A percentile compares a stretch with the other conserved stretches of the same genome.
phyloP scores from a whole-genome alignment of 257 asterid species.

The Apocynum venetum region DNA sequence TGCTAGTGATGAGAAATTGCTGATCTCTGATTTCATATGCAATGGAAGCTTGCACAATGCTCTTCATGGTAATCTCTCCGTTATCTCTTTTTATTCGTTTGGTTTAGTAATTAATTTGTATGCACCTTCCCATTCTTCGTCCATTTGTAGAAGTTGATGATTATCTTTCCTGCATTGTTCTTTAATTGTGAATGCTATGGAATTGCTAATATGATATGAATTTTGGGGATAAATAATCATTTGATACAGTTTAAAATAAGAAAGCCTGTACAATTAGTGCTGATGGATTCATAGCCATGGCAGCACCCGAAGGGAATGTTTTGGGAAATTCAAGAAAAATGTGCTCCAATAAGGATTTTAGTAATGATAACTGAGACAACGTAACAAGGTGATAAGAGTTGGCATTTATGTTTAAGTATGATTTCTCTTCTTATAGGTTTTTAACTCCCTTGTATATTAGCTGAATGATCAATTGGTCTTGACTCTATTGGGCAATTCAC shows the following conservation, averaged over 20 bases:
- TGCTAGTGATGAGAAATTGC: conserved; percentile 83
- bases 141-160: background rate
- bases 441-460: background rate
- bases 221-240: background rate
- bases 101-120: background rate
- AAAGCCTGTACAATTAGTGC: background rate
- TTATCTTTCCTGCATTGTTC: background rate
- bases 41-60: conserved; percentile 81
- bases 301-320: background rate
- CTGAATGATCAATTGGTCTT: background rate
- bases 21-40: conserved; percentile 65
- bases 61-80: conserved; percentile 55
- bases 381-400: background rate
- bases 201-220: background rate
- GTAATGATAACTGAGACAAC: background rate
- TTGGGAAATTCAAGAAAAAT: background rate
- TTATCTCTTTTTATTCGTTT: background rate
- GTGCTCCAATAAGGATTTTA: too few relatives aligned
- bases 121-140: background rate
- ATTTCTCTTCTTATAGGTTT: background rate
- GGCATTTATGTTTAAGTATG: background rate
- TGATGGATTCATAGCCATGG: background rate
- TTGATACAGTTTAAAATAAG: background rate
- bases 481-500: background rate
- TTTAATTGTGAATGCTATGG: background rate